Percentiles rank a stretch among this genome's conserved stretches.
phyloP scores from a whole-genome alignment of 805 yeast genomes.

The Candida easanensis region DNA sequence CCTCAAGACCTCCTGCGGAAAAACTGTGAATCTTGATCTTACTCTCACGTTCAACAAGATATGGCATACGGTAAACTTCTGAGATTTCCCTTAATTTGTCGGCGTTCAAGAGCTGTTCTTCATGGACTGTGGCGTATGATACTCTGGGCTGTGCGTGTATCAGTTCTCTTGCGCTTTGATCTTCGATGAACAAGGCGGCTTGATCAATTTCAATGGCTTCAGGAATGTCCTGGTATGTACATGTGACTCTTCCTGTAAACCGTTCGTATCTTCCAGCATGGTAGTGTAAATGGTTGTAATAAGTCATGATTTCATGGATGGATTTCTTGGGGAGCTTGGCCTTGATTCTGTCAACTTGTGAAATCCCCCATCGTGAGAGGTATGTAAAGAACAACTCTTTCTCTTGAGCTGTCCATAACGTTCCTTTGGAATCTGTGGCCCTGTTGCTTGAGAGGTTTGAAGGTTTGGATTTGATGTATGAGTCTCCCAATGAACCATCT shows the following conservation, averaged over 20 bases:
- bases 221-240: constrained; percentile 45
- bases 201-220: constrained; percentile 50
- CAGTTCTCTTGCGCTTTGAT: constrained; percentile 14
- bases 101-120: background rate
- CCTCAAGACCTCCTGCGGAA: background rate
- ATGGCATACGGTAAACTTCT: background rate
- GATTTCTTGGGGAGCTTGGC: constrained; percentile 40
- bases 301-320: constrained; percentile 40
- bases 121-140: background rate
- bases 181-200: constrained; percentile 42
- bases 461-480: background rate
- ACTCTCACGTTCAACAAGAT: background rate
- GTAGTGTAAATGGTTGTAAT: constrained; percentile 38
- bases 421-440: constrained; percentile 8
- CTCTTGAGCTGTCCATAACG: constrained; percentile 31
- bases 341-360: constrained; percentile 40
- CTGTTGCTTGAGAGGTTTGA: background rate
- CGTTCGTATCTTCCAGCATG: constrained; percentile 30
- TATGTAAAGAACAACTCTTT: constrained; percentile 50
- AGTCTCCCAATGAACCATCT: no score
- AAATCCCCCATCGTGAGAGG: constrained; percentile 48
- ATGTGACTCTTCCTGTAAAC: background rate
- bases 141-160: no score
- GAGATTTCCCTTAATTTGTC: background rate
- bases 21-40: background rate